Evolutionary conservation across 139 green algal species (phyloP).

Genomic region (Auxenochlorella protothecoides): DNA sequence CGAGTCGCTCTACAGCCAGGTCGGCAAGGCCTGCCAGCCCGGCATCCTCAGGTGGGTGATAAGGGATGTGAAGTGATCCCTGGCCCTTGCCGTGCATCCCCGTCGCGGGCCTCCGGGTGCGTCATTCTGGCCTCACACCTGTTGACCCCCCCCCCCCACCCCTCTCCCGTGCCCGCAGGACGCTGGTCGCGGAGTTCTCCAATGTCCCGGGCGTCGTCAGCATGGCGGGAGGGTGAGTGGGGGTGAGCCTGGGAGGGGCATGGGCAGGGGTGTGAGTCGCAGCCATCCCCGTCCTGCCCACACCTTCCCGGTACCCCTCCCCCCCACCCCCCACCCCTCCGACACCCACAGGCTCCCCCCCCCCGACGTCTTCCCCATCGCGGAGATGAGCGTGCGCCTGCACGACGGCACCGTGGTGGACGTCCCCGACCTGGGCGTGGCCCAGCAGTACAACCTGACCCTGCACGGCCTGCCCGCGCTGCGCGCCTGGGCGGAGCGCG

Average conservation of each 20-base stretch:
- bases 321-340: too few relatives aligned
- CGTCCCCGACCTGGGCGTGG: background rate
- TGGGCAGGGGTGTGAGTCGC: too few relatives aligned
- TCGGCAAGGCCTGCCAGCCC: slow-evolving; percentile 1
- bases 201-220: slow-evolving; percentile 8
- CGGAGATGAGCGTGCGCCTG: slow-evolving; percentile 1
- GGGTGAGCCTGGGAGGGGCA: background rate
- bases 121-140: background rate
- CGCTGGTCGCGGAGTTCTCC: slow-evolving; percentile 5
- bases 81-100: background rate
- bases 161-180: slow-evolving; percentile 1
- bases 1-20: too few relatives aligned
- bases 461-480: slow-evolving; percentile 21
- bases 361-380: slow-evolving; percentile 10
- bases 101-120: background rate
- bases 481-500: slow-evolving; percentile 18
- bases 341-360: slow-evolving; percentile 1
- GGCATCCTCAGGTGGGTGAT: slow-evolving; percentile 10
- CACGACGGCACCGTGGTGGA: background rate
- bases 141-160: background rate
- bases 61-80: background rate
- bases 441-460: slow-evolving; percentile 40
- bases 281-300: too few relatives aligned
- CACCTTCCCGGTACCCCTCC: too few relatives aligned
- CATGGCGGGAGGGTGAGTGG: slow-evolving; percentile 6